Evolutionary conservation across 2,329 filamentous ascomycete genomes (phyloP).

Genomic region (Corniculantispora saksenae): DNA sequence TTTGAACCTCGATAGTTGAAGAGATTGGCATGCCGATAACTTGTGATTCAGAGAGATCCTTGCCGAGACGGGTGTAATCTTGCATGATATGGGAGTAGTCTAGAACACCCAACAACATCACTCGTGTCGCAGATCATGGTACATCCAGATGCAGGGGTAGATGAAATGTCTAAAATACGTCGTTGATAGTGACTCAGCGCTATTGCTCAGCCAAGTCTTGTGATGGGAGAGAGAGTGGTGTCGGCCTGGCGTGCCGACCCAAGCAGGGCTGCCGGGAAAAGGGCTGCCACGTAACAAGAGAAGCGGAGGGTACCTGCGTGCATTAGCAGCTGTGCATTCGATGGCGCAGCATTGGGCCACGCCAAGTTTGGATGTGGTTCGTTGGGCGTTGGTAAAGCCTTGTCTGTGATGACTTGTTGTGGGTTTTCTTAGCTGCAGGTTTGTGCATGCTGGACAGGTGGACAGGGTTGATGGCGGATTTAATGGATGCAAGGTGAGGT

Average conservation of each 20-base stretch:
- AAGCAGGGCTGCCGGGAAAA: not conserved
- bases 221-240: not conserved
- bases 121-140: not conserved
- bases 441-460: not conserved
- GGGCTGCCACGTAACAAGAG: not conserved
- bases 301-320: not conserved
- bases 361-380: not conserved
- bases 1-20: conserved; percentile 39
- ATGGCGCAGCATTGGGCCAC: not conserved
- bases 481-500: not conserved
- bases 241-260: not conserved
- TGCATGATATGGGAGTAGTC: not conserved
- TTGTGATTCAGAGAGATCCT: no score
- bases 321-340: not conserved
- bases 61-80: no score
- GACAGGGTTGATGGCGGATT: not conserved
- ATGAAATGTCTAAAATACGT: not conserved
- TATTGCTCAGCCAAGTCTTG: not conserved
- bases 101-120: not conserved
- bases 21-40: not conserved
- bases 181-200: not conserved
- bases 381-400: not conserved
- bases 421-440: conserved; percentile 3
- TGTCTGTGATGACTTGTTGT: not conserved
- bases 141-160: not conserved